phyloP scores from a whole-genome alignment of 2,329 filamentous ascomycete genomes.

The Apiospora pterosperma region DNA sequence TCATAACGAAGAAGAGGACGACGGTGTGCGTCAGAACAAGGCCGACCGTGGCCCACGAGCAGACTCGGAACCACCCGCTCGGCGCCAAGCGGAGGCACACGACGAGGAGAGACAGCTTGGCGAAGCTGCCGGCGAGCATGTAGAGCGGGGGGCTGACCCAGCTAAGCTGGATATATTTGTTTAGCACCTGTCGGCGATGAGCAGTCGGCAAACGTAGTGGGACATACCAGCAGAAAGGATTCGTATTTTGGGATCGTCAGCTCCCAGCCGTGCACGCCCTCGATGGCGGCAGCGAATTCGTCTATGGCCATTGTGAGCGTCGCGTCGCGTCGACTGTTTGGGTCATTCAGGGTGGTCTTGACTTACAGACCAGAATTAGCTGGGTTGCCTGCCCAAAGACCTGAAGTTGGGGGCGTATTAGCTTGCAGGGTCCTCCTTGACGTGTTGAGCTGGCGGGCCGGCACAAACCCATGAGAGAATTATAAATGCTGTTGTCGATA shows the following conservation, averaged over 20 bases:
- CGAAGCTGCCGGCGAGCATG: slow-evolving; percentile 19
- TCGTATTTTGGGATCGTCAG: neutral
- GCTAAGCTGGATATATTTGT: slow-evolving; percentile 3
- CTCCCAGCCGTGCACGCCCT: neutral
- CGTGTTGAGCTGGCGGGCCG: neutral
- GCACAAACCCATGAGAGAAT: neutral
- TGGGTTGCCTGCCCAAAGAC: neutral
- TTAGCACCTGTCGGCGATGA: neutral
- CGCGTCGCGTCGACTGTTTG: too few relatives aligned
- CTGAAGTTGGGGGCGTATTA: neutral
- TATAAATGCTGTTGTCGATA: neutral
- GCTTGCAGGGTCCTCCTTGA: neutral
- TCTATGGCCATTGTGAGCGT: neutral
- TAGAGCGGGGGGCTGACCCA: slow-evolving; percentile 15
- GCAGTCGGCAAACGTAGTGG: neutral
- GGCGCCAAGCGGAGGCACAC: slow-evolving; percentile 23
- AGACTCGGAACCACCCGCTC: slow-evolving; percentile 16
- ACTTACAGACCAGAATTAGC: neutral
- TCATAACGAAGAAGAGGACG: slow-evolving; percentile 19
- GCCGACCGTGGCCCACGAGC: slow-evolving; percentile 16
- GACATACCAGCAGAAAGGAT: slow-evolving; percentile 10
- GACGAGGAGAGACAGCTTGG: slow-evolving; percentile 23
- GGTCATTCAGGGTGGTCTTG: neutral
- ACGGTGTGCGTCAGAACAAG: slow-evolving; percentile 18
- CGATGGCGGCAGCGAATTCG: neutral